Percentiles rank a stretch among this genome's conserved stretches.
phyloP scores from a whole-genome alignment of 2,329 filamentous ascomycete species.

The Colletotrichum somersetense region DNA sequence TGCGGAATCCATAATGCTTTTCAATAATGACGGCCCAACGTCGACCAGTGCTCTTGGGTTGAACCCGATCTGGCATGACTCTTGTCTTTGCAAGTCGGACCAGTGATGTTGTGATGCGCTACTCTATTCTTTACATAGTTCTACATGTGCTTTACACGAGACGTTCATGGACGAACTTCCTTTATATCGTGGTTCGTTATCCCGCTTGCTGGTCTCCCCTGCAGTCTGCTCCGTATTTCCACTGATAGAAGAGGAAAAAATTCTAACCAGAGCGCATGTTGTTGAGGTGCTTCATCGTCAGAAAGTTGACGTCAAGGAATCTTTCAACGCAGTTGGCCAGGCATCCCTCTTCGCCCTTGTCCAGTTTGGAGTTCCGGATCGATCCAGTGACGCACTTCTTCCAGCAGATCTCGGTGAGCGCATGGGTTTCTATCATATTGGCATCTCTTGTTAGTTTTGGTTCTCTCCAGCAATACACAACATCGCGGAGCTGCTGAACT shows the following conservation, averaged over 20 bases:
- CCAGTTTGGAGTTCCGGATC: slow-evolving; percentile 79
- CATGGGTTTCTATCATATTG: slow-evolving; percentile 63
- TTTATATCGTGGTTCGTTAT: too few relatives aligned
- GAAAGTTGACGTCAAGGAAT: slow-evolving; percentile 89
- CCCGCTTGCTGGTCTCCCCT: background rate
- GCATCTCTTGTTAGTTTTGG: slow-evolving; percentile 19
- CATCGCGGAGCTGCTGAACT: background rate
- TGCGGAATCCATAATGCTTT: background rate
- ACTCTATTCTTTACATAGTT: slow-evolving; percentile 11
- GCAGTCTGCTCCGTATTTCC: background rate
- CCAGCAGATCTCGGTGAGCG: slow-evolving; percentile 84
- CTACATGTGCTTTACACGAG: slow-evolving; percentile 32
- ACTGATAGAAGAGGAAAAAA: background rate
- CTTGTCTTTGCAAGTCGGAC: background rate
- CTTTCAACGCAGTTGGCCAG: slow-evolving; percentile 93
- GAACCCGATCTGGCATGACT: background rate
- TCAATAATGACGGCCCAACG: background rate
- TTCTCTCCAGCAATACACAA: background rate
- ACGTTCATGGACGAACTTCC: background rate
- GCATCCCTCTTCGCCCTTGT: slow-evolving; percentile 83
- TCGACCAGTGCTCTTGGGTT: background rate
- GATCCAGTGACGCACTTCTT: slow-evolving; percentile 87
- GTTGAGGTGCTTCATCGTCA: slow-evolving; percentile 89
- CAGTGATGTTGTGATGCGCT: background rate
- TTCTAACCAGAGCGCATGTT: slow-evolving; percentile 57